These are phyloP conservation scores for Plantago coronopus DNA, from an alignment of 305 asterid genomes.

Conservation along the genomic window DNA sequence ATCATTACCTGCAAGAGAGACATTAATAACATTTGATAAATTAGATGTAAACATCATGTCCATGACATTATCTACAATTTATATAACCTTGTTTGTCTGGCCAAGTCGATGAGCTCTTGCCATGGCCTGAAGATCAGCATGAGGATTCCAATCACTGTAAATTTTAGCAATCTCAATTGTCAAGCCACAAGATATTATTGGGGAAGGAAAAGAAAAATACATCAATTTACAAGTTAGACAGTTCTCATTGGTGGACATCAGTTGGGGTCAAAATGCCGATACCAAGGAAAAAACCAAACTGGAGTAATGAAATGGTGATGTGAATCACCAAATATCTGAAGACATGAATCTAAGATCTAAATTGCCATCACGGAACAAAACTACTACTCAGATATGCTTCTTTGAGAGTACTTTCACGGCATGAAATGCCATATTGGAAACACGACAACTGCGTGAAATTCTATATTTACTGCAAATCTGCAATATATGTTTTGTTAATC, in stretches of 20 bases:
- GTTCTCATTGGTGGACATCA: background rate
- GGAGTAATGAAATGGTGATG: background rate
- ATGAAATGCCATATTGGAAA: background rate
- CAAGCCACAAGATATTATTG: background rate
- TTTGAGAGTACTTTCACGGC: background rate
- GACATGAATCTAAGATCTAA: background rate
- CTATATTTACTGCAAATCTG: background rate
- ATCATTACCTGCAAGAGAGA: slow-evolving; percentile 78
- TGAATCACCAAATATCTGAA: background rate
- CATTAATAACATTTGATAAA: slow-evolving; percentile 18
- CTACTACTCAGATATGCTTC: background rate
- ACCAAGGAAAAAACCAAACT: background rate
- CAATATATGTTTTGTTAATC: background rate
- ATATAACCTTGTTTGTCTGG: slow-evolving; percentile 86
- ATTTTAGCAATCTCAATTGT: slow-evolving; percentile 12
- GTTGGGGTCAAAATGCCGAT: background rate
- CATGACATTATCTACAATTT: slow-evolving; percentile 22
- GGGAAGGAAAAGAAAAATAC: no score
- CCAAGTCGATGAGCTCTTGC: slow-evolving; percentile 99
- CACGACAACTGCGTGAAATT: background rate
- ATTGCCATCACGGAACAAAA: background rate
- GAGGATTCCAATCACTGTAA: slow-evolving; percentile 99
- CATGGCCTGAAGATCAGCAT: slow-evolving; percentile 99
- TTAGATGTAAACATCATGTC: slow-evolving; percentile 26
- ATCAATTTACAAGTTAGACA: background rate